Conservation (phyloP, 139 green algal genomes). For the Haematococcus lacustris region DNA sequence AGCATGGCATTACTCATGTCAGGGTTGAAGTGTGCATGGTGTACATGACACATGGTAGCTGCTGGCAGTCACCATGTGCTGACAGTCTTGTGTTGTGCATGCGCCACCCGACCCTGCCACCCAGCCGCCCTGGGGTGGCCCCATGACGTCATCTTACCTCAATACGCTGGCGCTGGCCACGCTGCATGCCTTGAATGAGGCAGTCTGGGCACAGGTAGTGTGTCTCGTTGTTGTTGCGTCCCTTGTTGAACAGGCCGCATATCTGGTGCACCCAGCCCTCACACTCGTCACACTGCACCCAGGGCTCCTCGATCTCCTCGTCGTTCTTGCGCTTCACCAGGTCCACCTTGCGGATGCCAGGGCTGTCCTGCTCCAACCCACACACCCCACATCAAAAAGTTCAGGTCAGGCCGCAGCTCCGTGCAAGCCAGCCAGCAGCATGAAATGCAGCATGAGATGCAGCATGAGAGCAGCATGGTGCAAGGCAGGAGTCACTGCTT, state of each 20-base stretch:
- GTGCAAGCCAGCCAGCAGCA: no score
- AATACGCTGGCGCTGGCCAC: conserved; percentile 41
- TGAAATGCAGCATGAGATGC: no score
- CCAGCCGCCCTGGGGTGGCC: not conserved
- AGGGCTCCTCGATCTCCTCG: conserved; percentile 85
- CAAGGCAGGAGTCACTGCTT: no score
- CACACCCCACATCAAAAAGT: no score
- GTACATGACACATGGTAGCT: no score
- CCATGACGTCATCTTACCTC: conserved; percentile 9
- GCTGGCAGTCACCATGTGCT: no score
- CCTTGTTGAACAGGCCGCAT: conserved; percentile 29
- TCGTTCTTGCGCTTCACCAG: conserved; percentile 90
- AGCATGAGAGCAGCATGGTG: no score
- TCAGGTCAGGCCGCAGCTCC: no score
- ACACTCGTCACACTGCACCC: conserved; percentile 96
- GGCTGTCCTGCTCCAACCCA: no score
- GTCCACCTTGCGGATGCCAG: conserved; percentile 1
- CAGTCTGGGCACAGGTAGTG: conserved; percentile 92
- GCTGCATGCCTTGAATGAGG: conserved; percentile 52
- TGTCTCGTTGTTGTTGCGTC: conserved; percentile 77
- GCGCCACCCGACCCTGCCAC: not conserved
- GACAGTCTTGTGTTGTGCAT: no score
- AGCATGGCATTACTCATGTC: no score
- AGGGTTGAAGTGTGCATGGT: no score
- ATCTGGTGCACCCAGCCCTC: conserved; percentile 90